These are phyloP conservation scores for Coccomyxa sp. DNA, from an alignment of 139 green algal species.

Conservation along the genomic window DNA sequence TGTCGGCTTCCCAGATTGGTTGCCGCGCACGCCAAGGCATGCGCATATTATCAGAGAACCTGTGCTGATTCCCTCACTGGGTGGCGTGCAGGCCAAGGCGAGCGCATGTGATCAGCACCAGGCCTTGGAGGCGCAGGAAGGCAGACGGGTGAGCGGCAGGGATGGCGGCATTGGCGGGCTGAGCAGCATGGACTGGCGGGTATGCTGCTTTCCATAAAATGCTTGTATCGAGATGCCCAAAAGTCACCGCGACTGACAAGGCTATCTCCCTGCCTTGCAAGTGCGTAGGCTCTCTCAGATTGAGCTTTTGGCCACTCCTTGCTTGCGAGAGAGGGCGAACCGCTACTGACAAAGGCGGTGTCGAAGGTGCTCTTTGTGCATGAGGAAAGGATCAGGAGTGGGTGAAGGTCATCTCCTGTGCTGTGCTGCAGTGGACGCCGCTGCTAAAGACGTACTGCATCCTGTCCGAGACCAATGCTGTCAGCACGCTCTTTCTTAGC, in stretches of 20 bases:
- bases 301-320: too few species aligned
- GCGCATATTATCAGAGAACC: background rate
- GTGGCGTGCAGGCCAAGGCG: background rate
- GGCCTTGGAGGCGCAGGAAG: background rate
- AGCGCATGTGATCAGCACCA: background rate
- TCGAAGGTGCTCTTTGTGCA: background rate
- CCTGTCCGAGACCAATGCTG: background rate
- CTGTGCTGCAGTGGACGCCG: background rate
- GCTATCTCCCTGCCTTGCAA: too few species aligned
- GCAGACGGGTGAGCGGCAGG: background rate
- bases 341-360: too few species aligned
- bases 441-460: background rate
- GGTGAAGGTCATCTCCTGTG: background rate
- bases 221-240: background rate
- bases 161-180: too few species aligned
- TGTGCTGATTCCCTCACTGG: background rate
- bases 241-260: background rate
- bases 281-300: too few species aligned
- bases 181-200: too few species aligned
- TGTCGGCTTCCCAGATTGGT: background rate
- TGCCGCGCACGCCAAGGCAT: background rate
- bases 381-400: background rate
- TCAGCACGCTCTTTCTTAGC: background rate
- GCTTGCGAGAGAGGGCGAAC: too few species aligned
- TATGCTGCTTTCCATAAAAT: background rate